These are phyloP conservation scores for Coprinopsis sp. DNA, from an alignment of 768 basidiomycete species.

Conservation along the genomic window DNA sequence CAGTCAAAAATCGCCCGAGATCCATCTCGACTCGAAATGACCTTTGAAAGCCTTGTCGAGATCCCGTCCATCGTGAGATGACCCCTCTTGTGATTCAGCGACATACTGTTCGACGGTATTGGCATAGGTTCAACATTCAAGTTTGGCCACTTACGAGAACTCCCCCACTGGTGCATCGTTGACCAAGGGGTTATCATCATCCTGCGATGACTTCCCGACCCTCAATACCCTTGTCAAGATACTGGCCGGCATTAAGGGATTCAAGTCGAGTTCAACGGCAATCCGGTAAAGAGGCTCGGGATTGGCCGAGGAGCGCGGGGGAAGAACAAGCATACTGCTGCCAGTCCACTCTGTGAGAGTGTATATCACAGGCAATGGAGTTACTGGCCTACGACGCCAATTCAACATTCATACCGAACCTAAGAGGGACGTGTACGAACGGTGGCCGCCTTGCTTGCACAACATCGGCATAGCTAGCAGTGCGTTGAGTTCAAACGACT, in stretches of 20 bases:
- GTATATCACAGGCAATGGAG: slow-evolving; percentile 30
- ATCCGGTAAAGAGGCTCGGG: slow-evolving; percentile 38
- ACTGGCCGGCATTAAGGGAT: slow-evolving; percentile 42
- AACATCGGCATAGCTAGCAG: too few species aligned
- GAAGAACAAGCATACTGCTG: slow-evolving; percentile 33
- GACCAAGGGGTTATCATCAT: slow-evolving; percentile 21
- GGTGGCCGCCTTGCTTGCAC: neutral
- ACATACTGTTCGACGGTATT: slow-evolving; percentile 26
- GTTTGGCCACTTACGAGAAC: slow-evolving; percentile 38
- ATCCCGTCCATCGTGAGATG: slow-evolving; percentile 37
- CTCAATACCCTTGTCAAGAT: slow-evolving; percentile 37
- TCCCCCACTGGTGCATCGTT: too few species aligned
- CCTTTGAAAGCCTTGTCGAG: slow-evolving; percentile 35
- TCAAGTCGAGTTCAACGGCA: slow-evolving; percentile 37
- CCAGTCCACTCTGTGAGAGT: slow-evolving; percentile 33
- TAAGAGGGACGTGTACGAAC: neutral
- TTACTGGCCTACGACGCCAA: neutral
- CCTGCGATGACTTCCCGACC: slow-evolving; percentile 8
- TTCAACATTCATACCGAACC: neutral
- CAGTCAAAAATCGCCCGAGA: slow-evolving; percentile 28
- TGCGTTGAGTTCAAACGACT: too few species aligned
- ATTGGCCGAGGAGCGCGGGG: slow-evolving; percentile 21
- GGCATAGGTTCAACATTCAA: slow-evolving; percentile 8
- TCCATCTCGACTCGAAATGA: slow-evolving; percentile 12
- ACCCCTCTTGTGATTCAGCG: slow-evolving; percentile 37